Conservation (phyloP, 176 grass and related monocot species). For the Avena insularis region DNA sequence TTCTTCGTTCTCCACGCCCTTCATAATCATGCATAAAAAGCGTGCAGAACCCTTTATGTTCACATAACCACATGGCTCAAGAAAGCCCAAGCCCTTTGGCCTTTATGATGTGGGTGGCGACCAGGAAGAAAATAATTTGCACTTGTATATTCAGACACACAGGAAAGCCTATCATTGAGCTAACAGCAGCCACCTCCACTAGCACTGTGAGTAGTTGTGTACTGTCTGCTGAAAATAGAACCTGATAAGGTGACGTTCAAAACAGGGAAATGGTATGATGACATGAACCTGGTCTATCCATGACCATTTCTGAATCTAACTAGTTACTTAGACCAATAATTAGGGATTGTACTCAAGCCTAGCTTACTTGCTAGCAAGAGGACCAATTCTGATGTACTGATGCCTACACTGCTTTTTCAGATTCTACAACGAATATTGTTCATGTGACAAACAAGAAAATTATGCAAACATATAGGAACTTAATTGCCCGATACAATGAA, state of each 20-base stretch:
- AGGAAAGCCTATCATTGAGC: constrained; percentile 36
- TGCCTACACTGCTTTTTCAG: not conserved
- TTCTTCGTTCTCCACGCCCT: not conserved
- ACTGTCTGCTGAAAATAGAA: constrained; percentile 43
- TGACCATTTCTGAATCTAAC: constrained; percentile 38
- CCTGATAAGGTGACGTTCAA: constrained; percentile 11
- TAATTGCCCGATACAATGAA: not conserved
- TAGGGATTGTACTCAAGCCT: not conserved
- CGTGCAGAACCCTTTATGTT: not conserved
- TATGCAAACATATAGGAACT: not conserved
- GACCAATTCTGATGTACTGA: not conserved
- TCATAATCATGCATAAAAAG: constrained; percentile 3
- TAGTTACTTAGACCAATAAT: constrained; percentile 34
- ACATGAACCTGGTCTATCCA: constrained; percentile 23
- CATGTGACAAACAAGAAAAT: constrained; percentile 9
- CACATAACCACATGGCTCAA: constrained; percentile 39
- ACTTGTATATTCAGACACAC: not conserved
- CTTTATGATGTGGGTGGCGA: constrained; percentile 11
- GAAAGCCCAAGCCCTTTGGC: not conserved
- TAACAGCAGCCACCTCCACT: constrained; percentile 45
- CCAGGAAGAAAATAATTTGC: constrained; percentile 32
- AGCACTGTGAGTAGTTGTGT: constrained; percentile 7
- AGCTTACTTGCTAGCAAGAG: constrained; percentile 29
- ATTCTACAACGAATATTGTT: constrained; percentile 2
- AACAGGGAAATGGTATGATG: not conserved